These are phyloP conservation scores for Pythium guiyangense DNA, from an alignment of 352 stramenopile species.

Conservation along the genomic window DNA sequence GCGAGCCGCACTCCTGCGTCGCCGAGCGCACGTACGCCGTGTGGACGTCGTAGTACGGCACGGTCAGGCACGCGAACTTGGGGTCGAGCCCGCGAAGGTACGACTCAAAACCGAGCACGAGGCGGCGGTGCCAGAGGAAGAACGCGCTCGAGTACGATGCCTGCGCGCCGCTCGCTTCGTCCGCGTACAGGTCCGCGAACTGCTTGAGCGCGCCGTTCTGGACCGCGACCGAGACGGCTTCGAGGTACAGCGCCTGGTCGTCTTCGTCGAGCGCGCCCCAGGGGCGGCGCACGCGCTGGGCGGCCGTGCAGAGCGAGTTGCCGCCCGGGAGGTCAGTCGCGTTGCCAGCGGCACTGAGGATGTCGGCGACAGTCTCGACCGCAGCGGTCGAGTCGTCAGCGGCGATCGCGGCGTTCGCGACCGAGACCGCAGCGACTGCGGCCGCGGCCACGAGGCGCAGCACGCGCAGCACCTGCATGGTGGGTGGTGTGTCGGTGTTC, in stretches of 20 bases:
- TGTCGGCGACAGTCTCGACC: conserved; percentile 17
- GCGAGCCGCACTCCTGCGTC: conserved; percentile 42
- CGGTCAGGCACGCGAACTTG: conserved; percentile 57
- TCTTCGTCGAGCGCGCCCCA: conserved; percentile 35
- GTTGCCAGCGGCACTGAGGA: conserved; percentile 33
- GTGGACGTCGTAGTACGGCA: conserved; percentile 80
- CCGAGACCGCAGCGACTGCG: conserved; percentile 6
- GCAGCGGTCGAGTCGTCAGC: not conserved
- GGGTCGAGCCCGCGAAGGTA: conserved; percentile 53
- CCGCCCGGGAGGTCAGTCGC: conserved; percentile 44
- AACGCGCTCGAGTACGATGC: conserved; percentile 54
- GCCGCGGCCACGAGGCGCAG: conserved; percentile 10
- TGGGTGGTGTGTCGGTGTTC: not conserved
- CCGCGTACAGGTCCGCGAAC: conserved; percentile 45
- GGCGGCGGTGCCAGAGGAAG: conserved; percentile 59
- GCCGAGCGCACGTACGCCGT: conserved; percentile 49
- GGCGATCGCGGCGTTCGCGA: conserved; percentile 1
- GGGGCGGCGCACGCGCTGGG: conserved; percentile 40
- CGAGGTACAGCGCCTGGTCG: conserved; percentile 55
- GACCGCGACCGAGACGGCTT: conserved; percentile 38
- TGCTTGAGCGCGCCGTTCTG: conserved; percentile 36
- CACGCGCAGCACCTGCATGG: conserved; percentile 13
- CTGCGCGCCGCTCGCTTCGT: conserved; percentile 42
- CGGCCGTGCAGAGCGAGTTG: conserved; percentile 33
- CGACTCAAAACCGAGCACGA: conserved; percentile 60